Evolutionary conservation across 352 stramenopile species (phyloP), one percentile per base, ranked within the genome.

Genomic region (Pythium diclinum): DNA sequence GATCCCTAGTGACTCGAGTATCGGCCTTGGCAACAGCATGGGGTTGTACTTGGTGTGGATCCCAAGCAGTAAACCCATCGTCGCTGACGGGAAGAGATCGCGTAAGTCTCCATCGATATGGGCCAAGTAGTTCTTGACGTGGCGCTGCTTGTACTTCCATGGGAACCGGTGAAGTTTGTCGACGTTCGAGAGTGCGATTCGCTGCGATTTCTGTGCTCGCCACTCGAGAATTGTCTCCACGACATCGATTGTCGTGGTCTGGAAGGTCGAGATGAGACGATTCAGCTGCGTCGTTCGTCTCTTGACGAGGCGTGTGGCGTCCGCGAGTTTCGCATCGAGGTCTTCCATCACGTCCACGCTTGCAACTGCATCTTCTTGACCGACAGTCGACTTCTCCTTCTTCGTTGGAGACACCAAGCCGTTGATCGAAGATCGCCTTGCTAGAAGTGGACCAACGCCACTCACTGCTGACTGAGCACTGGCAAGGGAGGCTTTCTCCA

Each of bases 141-240:
- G 48, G 21, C 25, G 23, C 38, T 64, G 67, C 25, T 63, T 56
- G 33, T 63, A 66, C 53, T 67, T 75, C 81, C 81, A 88, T 1
- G 66, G 52, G 16, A 87, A 87, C 0, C 81, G 75, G 73, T 79
- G 56, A 4, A 79, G 30, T 10, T 72, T 70, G 30, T 85, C 63
- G 25, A 77, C 65, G 54, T 87, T 87, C 17, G 67, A 79, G 19
- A 81, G 63, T 9, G 44, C 52, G 6, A 61, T 65, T 3, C 63
- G 67, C 14, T 68, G 67, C 8, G 73, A 60, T 21, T 74, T 74
- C 19, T 74, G 62, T 23, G 51, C 52, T 0, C 78, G 66, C 81
- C 81, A 89, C 51, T 78, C 67, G 8, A 71, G 19, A 28, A 89
- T 81, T 0, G 72, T 70, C 34, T 84, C 77, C 2, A 83, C 70